Percentiles rank a stretch among this genome's conserved stretches.
phyloP scores from a whole-genome alignment of 352 stramenopile genomes.

The Elongisporangium undulatum region DNA sequence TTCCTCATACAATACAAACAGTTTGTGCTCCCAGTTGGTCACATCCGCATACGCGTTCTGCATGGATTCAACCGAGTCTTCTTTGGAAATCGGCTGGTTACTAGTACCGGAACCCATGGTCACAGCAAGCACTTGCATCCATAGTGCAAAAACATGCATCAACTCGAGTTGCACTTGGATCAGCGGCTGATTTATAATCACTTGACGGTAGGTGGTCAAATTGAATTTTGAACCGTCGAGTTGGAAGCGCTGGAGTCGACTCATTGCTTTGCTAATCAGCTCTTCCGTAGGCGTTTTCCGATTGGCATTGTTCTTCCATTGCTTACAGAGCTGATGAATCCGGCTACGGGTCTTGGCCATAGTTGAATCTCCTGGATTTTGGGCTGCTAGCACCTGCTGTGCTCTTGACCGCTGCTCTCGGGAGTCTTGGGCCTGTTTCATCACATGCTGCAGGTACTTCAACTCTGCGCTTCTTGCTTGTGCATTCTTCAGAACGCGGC shows the following conservation, averaged over 20 bases:
- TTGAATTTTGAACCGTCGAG: not conserved
- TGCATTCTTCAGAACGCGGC: not conserved
- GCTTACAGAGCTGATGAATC: not conserved
- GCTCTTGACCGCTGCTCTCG: not conserved
- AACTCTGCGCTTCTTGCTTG: not conserved
- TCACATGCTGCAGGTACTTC: not conserved
- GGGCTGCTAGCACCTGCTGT: not conserved
- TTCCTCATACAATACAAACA: not conserved
- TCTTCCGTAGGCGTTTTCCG: not conserved
- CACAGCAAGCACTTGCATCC: not conserved
- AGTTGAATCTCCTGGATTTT: not conserved
- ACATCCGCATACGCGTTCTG: not conserved
- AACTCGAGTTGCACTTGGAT: not conserved
- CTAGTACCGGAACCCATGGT: not conserved
- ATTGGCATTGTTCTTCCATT: not conserved
- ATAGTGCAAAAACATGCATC: not conserved
- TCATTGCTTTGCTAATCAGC: not conserved
- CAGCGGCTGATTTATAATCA: not conserved
- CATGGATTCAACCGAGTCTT: not conserved
- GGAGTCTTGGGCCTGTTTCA: not conserved
- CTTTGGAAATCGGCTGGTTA: not conserved
- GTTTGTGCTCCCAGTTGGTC: not conserved
- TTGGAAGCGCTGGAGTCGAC: not conserved
- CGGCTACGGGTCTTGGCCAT: not conserved
- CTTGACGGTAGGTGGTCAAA: not conserved